Base-by-base conservation (phyloP, 1,284 basidiomycete species). In the Chalciporus sp. region DNA sequence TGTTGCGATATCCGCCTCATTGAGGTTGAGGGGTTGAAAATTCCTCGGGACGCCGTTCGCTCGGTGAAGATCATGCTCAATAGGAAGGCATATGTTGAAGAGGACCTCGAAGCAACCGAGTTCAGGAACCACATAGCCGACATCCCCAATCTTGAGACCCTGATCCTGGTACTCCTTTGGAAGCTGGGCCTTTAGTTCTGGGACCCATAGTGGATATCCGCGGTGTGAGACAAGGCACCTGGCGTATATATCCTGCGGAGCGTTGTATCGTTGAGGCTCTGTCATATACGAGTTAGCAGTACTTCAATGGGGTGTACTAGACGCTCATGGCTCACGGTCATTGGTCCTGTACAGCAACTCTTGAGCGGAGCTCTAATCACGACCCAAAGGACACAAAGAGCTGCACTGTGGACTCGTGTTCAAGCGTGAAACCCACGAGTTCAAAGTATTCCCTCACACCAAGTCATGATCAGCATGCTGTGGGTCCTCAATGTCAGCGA, bases 71-170 rank as follows among this genome's bases (percentile, higher is more conserved):
- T 42, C 11, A 8, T 45, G 26, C 14, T 35, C 27, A n/a, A 20
- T 16, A 26, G 33, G 11, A 29, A 26, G 9, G 17, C 42, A 40
- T 17, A 43, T 45, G 28, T 45, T 45, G 43, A 45, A 45, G 5
- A 45, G 28, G 20, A 45, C 43, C 29, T 45, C 43, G 29, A 45
- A 45, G 8, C 17, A 5, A 10, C 43, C 28, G 2, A 33, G 11
- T 10, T 26, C 26, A 14, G 20, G 27, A 10, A 51, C 49, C 7
- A 23, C 23, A 23, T 23, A 23, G 23, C 49, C 49, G 8, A 51
- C 49, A 27, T 51, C 49, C 16, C 49, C 49, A n/a, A 51, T 51
- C 27, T 33, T 27, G 19, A 51, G 39, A 29, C 49, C 49, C 7
- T 37, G 23, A 8, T 29, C 20, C 19, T 44, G 42, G 27, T 51